Evolutionary conservation across 2,329 filamentous ascomycete species (phyloP), one percentile per base, ranked within the genome.

Genomic region (Sclerotinia glacialis): DNA sequence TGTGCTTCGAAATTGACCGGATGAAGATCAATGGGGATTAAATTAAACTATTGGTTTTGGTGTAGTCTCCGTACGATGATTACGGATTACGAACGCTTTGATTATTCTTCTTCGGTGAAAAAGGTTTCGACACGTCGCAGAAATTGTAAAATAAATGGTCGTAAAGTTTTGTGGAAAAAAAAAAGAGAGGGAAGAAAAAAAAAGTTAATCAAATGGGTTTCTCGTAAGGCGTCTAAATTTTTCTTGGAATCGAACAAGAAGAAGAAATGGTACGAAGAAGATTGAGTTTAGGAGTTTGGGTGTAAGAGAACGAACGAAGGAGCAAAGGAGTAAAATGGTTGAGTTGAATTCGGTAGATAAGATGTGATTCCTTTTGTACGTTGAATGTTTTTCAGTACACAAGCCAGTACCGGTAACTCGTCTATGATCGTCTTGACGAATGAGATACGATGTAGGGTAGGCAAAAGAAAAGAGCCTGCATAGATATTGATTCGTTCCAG

Each of bases 1-100:
- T 60, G 69, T 67, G 67, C 60, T 64, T 67, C 64, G 62, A 37
- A 49, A 31, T 53, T 58, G 66, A 54, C 40, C 47, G 47, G 49
- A 54, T 49, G 64, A 55, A 56, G 31, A 47, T 65, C 65, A 49
- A 56, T 26, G 40, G 31, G 42, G 49, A 21, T 44, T 21, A 42
- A 49, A 44, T 47, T 40, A 54, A 46, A 44, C 49, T 63, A 52
- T 52, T 34, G 62, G 53, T 26, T 59, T 37, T 49, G 26, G 44
- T 47, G 31, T 26, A 21, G 53, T 56, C 3, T 56, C 23, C 53
- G 53, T 42, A 56, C 34, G 21, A 34, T 53, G 60, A 42, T 53
- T 70, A 59, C 61, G 64, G 60, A 42, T 53, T 70, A 59, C 61
- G 64, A 68, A 58, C 56, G 66, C 64, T 60, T 47, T 60, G 62